Conservation (phyloP, 2,329 filamentous ascomycete species). For the Beauveria caledonica region DNA sequence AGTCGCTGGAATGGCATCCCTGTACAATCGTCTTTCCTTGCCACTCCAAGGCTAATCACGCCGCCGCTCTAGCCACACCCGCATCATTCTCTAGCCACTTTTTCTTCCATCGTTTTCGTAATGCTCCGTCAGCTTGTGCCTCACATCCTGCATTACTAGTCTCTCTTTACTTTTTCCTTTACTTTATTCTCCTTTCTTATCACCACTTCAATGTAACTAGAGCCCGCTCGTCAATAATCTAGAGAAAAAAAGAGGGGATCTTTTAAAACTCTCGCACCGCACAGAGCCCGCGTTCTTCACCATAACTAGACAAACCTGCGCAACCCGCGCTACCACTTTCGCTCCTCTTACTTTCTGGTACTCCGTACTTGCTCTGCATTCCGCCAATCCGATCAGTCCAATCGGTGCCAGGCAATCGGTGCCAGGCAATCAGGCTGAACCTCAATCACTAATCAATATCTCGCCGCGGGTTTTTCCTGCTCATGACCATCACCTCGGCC, state of each 20-base stretch:
- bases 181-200: neutral
- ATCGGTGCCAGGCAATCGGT: neutral
- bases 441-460: neutral
- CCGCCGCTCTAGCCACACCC: neutral
- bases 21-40: neutral
- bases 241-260: neutral
- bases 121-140: neutral
- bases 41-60: neutral
- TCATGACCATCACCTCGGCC: neutral
- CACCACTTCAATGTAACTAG: neutral
- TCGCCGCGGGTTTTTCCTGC: neutral
- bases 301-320: neutral
- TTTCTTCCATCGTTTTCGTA: neutral
- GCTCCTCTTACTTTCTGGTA: neutral
- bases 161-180: neutral
- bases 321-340: neutral
- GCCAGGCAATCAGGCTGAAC: too few relatives aligned
- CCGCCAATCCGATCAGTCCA: neutral
- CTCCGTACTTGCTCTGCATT: neutral
- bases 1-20: constrained; percentile 7
- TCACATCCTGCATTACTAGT: neutral
- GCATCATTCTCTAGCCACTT: neutral
- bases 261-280: neutral
- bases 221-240: neutral
- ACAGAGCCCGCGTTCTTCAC: neutral